Evolutionary conservation across 1,284 basidiomycete genomes (phyloP).

Genomic region (Malassezia japonica): DNA sequence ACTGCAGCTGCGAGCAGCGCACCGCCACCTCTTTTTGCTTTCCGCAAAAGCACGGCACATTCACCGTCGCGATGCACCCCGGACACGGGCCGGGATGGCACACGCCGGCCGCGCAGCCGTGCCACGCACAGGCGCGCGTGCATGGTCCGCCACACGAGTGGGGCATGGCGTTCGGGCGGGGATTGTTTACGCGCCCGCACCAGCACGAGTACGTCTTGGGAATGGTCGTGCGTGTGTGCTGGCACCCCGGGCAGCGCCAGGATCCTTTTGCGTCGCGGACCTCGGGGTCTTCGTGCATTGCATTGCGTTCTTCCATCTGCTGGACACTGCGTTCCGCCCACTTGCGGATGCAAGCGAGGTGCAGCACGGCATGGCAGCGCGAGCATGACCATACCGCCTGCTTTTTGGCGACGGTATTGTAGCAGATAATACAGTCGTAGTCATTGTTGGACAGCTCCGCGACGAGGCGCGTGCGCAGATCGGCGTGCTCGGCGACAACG

Average conservation of each 20-base stretch:
- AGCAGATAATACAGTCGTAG: slow-evolving; percentile 47
- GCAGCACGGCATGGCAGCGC: slow-evolving; percentile 42
- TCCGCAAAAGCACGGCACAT: slow-evolving; percentile 42
- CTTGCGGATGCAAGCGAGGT: slow-evolving; percentile 38
- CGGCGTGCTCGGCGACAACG: slow-evolving; percentile 24
- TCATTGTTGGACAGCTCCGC: slow-evolving; percentile 36
- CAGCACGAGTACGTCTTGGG: slow-evolving; percentile 44
- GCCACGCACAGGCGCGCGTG: slow-evolving; percentile 14
- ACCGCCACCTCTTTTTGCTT: slow-evolving; percentile 22
- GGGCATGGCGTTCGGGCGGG: slow-evolving; percentile 24
- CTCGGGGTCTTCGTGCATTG: slow-evolving; percentile 42
- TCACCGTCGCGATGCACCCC: slow-evolving; percentile 39
- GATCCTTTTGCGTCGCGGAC: slow-evolving; percentile 33
- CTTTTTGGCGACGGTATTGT: slow-evolving; percentile 32
- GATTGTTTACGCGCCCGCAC: slow-evolving; percentile 35
- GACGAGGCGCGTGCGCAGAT: slow-evolving; percentile 38
- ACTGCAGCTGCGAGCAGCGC: slow-evolving; percentile 39
- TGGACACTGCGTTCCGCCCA: slow-evolving; percentile 44
- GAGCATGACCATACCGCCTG: slow-evolving; percentile 42
- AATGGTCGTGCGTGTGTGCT: slow-evolving; percentile 32
- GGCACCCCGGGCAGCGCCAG: slow-evolving; percentile 46
- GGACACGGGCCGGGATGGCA: slow-evolving; percentile 47
- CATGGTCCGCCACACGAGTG: slow-evolving; percentile 44
- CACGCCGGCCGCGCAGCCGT: slow-evolving; percentile 34
- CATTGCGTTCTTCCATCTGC: slow-evolving; percentile 41